Base-by-base conservation (phyloP, 2,329 filamentous ascomycete genomes). In the Cercospora zeae-maydis region DNA sequence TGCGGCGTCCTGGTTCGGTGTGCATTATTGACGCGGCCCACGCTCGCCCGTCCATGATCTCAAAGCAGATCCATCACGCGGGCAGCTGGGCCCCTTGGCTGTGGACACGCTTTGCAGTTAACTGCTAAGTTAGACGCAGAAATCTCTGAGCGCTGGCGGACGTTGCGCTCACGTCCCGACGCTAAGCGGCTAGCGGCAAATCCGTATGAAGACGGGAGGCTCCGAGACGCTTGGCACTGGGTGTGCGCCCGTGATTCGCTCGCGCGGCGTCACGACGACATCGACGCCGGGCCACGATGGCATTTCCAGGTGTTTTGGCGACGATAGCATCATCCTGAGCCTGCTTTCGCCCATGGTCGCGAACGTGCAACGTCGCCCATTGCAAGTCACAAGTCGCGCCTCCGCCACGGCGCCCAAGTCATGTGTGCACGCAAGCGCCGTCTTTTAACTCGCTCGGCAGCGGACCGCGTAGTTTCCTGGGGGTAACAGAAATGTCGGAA, bases 51-150 rank as follows among this genome's bases (percentile, higher is more conserved):
- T 59, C 53, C 60, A 58, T 59, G 45, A 52, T 61, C n/a, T n/a
- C 33, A 63, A 61, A 62, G 59, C 58, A 59, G 52, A 65, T 42
- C 47, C 61, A 67, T 67, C 66, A 65, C 63, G 66, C 61, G 66
- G 58, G 49, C 61, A 57, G 53, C 49, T 34, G 37, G 58, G 56
- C 33, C 47, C 63, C 64, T 64, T 59, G 61, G 59, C 59, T 45
- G n/a, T 30, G 52, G 21, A 49, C 52, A 56, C 62, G 63, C 66
- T 66, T 64, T 64, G 61, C 66, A 63, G 59, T 65, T 67, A 67
- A 67, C 63, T 64, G 63, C 56, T 59, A 59, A 6, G n/a, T n/a
- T 27, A 3, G 57, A 42, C 4, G 31, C 19, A 30, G 36, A 59
- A 52, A 52, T 52, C 36, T 42, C 45, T 39, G 45, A 52, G 56